phyloP scores from a whole-genome alignment of 169 alveolate species.

The Eimeria acervulina region DNA sequence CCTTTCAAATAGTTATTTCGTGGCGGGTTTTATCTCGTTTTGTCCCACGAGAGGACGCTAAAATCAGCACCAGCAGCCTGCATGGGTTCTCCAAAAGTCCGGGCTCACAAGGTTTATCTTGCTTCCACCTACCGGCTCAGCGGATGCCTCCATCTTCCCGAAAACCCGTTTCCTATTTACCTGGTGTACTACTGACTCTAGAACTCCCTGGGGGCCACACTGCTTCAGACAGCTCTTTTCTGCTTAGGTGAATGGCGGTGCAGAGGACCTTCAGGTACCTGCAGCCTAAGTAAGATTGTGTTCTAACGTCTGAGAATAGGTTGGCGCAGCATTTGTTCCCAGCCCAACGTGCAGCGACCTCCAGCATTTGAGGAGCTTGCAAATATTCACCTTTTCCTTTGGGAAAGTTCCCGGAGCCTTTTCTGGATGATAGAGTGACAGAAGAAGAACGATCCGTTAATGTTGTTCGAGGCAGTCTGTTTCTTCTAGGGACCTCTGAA shows the following conservation, averaged over 20 bases:
- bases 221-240: conserved; percentile 1
- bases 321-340: background rate
- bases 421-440: background rate
- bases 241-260: background rate
- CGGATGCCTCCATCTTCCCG: conserved; percentile 17
- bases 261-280: background rate
- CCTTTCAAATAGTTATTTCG: background rate
- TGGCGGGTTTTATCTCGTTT: background rate
- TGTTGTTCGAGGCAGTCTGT: background rate
- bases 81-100: background rate
- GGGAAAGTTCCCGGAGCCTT: background rate
- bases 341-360: background rate
- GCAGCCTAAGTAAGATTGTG: background rate
- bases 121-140: conserved; percentile 13
- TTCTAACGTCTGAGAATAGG: background rate
- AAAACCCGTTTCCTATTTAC: background rate
- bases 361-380: background rate
- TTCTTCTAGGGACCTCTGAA: background rate
- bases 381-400: background rate
- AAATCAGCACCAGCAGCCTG: conserved; percentile 35
- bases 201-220: background rate
- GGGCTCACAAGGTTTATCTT: background rate
- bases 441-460: background rate
- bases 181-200: background rate
- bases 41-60: background rate